Conservation (phyloP, 2,329 filamentous ascomycete genomes). For the Tothia fuscella region DNA sequence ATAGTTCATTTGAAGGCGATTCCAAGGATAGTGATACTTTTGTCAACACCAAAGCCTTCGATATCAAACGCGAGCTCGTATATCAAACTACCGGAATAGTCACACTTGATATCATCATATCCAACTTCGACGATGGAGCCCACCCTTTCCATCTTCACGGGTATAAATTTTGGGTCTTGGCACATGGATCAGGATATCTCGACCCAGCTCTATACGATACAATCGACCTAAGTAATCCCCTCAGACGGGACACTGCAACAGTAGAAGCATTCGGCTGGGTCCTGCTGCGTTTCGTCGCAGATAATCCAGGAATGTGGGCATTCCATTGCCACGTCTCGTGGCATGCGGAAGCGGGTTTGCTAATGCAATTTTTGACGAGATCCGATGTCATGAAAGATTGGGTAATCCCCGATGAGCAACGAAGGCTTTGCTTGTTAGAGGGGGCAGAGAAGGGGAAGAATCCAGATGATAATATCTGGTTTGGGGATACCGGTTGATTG, state of each 20-base stretch:
- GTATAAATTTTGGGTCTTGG: constrained; percentile 5
- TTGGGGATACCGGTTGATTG: no score
- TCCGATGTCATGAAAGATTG: constrained; percentile 33
- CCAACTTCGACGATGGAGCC: constrained; percentile 6
- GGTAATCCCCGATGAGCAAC: constrained; percentile 34
- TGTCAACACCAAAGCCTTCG: constrained; percentile 15
- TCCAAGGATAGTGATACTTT: background rate
- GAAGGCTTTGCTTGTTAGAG: constrained; percentile 33
- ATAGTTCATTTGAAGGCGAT: constrained; percentile 1
- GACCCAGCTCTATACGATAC: constrained; percentile 12
- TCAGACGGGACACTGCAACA: constrained; percentile 1
- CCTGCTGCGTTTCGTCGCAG: constrained; percentile 2
- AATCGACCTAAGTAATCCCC: constrained; percentile 19
- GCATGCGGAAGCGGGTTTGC: constrained; percentile 6
- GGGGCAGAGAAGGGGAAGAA: constrained; percentile 38
- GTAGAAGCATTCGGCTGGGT: constrained; percentile 5
- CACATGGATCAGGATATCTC: constrained; percentile 24
- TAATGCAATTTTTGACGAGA: constrained; percentile 25
- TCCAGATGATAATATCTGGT: constrained; percentile 39
- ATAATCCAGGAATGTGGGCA: constrained; percentile 8
- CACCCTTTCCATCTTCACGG: constrained; percentile 7
- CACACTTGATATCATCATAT: constrained; percentile 3
- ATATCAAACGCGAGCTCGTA: constrained; percentile 18
- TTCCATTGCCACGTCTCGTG: constrained; percentile 8
- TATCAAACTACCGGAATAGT: background rate